These are phyloP conservation scores for Lactarius hatsudake DNA, from an alignment of 768 basidiomycete genomes.

Conservation along the genomic window DNA sequence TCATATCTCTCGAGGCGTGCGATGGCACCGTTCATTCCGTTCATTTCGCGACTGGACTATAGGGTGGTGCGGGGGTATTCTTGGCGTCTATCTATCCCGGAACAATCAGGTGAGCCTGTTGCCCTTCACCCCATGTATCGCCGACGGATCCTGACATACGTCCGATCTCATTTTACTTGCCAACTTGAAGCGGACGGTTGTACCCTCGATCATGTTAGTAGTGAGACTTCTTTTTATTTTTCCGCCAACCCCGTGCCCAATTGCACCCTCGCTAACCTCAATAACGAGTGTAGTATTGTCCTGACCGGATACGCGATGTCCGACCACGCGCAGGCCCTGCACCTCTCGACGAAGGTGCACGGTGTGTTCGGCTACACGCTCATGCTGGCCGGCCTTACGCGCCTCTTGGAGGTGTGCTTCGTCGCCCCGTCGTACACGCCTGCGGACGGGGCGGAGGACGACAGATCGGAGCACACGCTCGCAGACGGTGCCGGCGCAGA, in stretches of 20 bases:
- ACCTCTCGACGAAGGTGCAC: slow-evolving; percentile 86
- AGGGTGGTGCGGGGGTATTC: slow-evolving; percentile 93
- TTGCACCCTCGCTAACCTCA: slow-evolving; percentile 5
- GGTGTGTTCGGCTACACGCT: slow-evolving; percentile 81
- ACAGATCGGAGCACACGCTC: slow-evolving; percentile 65
- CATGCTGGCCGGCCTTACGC: slow-evolving; percentile 75
- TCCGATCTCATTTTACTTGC: slow-evolving; percentile 5
- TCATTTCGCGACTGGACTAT: slow-evolving; percentile 12
- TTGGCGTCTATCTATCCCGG: slow-evolving; percentile 80
- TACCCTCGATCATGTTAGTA: slow-evolving; percentile 76
- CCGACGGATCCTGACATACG: slow-evolving; percentile 3
- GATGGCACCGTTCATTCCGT: background rate
- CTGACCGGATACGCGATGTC: slow-evolving; percentile 96
- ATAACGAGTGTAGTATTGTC: slow-evolving; percentile 53
- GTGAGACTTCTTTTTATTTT: slow-evolving; percentile 1
- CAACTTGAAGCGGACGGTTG: slow-evolving; percentile 58
- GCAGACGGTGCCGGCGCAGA: slow-evolving; percentile 40
- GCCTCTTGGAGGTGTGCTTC: slow-evolving; percentile 85
- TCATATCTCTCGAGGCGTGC: background rate
- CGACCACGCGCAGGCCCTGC: slow-evolving; percentile 79
- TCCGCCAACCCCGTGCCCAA: slow-evolving; percentile 14
- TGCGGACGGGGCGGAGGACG: slow-evolving; percentile 46
- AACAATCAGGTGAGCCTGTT: slow-evolving; percentile 59
- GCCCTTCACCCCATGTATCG: slow-evolving; percentile 5
- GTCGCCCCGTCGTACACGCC: slow-evolving; percentile 43